Evolutionary conservation across 768 basidiomycete genomes (phyloP), one percentile per base, ranked within the genome.

Genomic region (Mycena polygramma): DNA sequence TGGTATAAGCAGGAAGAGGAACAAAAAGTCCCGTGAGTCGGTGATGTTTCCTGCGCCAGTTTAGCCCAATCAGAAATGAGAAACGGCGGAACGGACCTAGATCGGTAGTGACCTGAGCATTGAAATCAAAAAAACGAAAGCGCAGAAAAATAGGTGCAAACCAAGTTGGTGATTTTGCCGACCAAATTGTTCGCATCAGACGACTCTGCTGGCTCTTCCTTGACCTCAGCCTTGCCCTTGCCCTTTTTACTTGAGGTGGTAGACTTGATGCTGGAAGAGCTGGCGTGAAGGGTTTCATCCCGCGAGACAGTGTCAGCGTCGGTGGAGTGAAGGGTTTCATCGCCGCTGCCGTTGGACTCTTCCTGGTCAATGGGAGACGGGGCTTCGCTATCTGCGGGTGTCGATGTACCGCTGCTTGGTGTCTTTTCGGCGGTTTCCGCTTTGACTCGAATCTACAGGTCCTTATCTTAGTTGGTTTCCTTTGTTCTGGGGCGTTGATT

Each of bases 121-220:
- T 37, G n/a, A 35, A 19, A 17, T 39, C 26, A 48, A 39, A 43
- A 30, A 7, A 24, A 20, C 11, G 26, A 46, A 26, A 11, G 7
- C 7, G 51, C 35, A 17, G 46, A 30, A 11, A 57, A 20, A 49
- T 93, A 92, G 1, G 90, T 89, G 9, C 91, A 89, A 36, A 93
- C 87, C 14, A 94, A 80, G 63, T 93, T 94, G 77, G 92, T 94
- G 76, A 95, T 90, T 76, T 89, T 92, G 13, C 94, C 93, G 45
- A 90, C 87, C 22, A 93, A 79, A 75, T 91, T 90, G 10, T 80
- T 80, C 20, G 59, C 55, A 37, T 58, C 67, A n/a, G 67, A 24
- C 22, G 74, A 74, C 37, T 68, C 73, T 5, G 46, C 72, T 13
- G 71, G 62, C 49, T 75, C 68, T 41, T 57, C 68, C 26, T 70